Percentiles rank a stretch among this genome's conserved stretches.
Conservation (phyloP, 306 rosid genomes). For the Corylus heterophylla region DNA sequence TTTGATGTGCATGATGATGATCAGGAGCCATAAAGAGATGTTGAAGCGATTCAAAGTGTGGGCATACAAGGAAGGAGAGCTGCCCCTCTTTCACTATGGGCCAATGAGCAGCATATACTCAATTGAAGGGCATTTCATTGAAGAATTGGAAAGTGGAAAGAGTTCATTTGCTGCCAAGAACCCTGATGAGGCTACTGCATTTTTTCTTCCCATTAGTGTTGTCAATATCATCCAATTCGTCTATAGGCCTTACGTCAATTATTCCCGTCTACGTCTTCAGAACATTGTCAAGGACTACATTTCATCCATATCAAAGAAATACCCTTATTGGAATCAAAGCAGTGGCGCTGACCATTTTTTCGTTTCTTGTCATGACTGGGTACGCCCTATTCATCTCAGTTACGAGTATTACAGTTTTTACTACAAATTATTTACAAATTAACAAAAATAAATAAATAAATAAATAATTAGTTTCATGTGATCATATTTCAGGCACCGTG, state of each 20-base stretch:
- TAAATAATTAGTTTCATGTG: not conserved
- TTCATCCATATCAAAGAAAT: not conserved
- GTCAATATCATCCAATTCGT: conserved; percentile 15
- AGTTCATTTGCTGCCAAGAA: conserved; percentile 21
- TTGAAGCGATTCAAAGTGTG: conserved; percentile 29
- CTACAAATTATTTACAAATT: not conserved
- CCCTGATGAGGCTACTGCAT: conserved; percentile 17
- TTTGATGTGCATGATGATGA: not conserved
- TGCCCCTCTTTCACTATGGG: conserved; percentile 29
- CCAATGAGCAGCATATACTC: conserved; percentile 34
- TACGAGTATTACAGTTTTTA: not conserved
- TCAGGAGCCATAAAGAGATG: conserved; percentile 20
- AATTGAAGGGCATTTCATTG: conserved; percentile 26
- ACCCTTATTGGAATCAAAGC: conserved; percentile 27
- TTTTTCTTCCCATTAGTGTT: conserved; percentile 19
- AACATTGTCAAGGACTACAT: conserved; percentile 28
- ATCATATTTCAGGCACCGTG: conserved; percentile 27
- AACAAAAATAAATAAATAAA: too few relatives aligned
- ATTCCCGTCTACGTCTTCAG: conserved; percentile 32
- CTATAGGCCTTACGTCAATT: conserved; percentile 27
- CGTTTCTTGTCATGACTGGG: conserved; percentile 40
- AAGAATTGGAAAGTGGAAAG: conserved; percentile 24
- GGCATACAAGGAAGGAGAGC: conserved; percentile 37
- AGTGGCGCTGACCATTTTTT: conserved; percentile 31
- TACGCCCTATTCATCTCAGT: not conserved